Conservation (phyloP, 768 basidiomycete species). For the Xerocomus brunneocitrinus region DNA sequence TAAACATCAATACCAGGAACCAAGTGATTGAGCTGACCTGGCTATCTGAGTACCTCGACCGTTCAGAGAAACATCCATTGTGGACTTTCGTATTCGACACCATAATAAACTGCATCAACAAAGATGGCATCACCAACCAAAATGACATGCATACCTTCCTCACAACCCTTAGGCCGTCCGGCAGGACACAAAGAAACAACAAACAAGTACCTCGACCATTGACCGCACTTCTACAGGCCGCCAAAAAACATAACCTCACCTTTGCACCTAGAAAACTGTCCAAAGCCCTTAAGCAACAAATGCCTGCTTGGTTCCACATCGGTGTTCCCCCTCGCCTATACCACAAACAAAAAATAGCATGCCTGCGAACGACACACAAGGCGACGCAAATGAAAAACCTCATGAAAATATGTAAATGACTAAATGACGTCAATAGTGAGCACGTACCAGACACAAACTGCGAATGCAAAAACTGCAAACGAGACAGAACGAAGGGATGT, state of each 20-base stretch:
- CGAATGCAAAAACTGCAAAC: background rate
- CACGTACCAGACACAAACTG: background rate
- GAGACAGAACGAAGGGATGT: background rate
- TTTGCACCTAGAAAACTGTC: slow-evolving; percentile 1
- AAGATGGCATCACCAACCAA: too few species aligned
- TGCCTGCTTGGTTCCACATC: slow-evolving; percentile 3
- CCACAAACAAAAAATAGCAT: background rate
- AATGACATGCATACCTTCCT: too few species aligned
- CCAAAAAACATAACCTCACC: background rate
- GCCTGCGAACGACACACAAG: background rate
- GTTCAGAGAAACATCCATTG: too few species aligned
- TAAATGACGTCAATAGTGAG: too few species aligned
- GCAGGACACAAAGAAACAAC: too few species aligned
- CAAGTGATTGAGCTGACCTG: too few species aligned
- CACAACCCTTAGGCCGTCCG: background rate
- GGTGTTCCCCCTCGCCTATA: background rate
- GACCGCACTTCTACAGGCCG: background rate
- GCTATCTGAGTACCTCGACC: too few species aligned
- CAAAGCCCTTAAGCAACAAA: background rate
- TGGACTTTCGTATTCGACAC: too few species aligned
- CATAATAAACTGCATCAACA: too few species aligned
- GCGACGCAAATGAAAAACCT: background rate
- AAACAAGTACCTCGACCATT: too few species aligned
- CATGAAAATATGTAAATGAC: background rate
- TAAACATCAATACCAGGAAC: too few species aligned